A percentile compares a stretch with the other conserved stretches of the same genome.
Conservation (phyloP, 148 eudicot species). For the Camellia granthamiana region DNA sequence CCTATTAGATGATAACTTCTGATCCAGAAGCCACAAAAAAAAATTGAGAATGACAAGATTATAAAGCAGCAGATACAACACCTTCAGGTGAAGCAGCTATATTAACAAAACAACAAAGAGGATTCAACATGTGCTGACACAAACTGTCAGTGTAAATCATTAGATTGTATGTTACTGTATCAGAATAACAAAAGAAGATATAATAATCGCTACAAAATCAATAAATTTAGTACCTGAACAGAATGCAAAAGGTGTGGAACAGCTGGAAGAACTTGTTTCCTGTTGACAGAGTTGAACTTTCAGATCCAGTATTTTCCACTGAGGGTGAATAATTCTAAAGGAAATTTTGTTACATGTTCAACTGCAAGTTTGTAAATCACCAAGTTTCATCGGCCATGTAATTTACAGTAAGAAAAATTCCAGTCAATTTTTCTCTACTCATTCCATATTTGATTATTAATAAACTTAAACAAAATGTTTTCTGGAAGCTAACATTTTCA, state of each 20-base stretch:
- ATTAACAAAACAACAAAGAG: not conserved
- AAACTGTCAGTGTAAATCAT: not conserved
- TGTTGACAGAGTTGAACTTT: conserved; percentile 30
- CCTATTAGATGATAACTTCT: not conserved
- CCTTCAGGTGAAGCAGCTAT: not conserved
- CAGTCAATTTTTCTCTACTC: not conserved
- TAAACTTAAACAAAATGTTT: not conserved
- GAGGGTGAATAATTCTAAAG: not conserved
- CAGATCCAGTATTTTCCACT: not conserved
- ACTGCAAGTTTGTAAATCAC: not conserved
- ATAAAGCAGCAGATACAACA: not conserved
- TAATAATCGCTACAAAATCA: not conserved
- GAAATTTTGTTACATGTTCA: not conserved
- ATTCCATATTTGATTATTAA: not conserved
- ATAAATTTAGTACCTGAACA: conserved; percentile 61
- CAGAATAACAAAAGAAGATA: not conserved
- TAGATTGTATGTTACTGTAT: not conserved
- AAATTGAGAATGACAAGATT: not conserved
- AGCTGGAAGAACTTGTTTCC: conserved; percentile 95
- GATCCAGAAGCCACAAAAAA: not conserved
- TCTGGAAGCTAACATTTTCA: not conserved
- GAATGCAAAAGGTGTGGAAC: conserved; percentile 78
- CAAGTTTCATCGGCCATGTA: not conserved
- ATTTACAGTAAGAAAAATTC: not conserved
- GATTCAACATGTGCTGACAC: not conserved